Percentiles rank a stretch among this genome's conserved stretches.
Conservation (phyloP, 2,329 filamentous ascomycete species). For the Pestalotiopsis sp. region DNA sequence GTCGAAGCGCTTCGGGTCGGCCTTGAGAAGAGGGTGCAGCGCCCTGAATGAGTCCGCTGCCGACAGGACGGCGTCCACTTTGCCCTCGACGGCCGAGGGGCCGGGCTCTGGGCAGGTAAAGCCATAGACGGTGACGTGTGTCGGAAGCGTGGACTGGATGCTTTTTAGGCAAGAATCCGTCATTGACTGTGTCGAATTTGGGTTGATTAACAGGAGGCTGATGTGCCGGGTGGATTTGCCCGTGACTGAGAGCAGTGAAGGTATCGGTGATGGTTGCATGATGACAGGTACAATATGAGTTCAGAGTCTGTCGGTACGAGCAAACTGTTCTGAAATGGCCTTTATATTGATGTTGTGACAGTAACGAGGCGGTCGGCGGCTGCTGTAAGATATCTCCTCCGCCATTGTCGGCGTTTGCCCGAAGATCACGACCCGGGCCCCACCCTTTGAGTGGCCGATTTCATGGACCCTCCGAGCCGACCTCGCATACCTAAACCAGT, state of each 20-base stretch:
- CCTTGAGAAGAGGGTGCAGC: slow-evolving; percentile 37
- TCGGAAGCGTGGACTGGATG: slow-evolving; percentile 43
- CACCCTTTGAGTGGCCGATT: no score
- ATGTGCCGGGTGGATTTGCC: slow-evolving; percentile 23
- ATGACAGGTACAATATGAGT: no score
- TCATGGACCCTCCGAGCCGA: no score
- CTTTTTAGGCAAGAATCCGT: slow-evolving; percentile 53
- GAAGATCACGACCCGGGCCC: no score
- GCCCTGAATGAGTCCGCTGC: slow-evolving; percentile 49
- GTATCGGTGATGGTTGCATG: neutral
- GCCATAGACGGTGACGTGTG: slow-evolving; percentile 47
- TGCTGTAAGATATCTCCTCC: no score
- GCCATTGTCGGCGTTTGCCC: no score
- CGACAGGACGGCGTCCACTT: slow-evolving; percentile 51
- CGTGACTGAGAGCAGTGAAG: slow-evolving; percentile 14
- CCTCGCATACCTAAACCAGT: no score
- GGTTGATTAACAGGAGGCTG: slow-evolving; percentile 62
- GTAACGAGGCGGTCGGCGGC: no score
- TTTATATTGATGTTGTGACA: no score
- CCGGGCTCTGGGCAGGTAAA: slow-evolving; percentile 52
- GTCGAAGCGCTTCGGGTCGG: slow-evolving; percentile 39
- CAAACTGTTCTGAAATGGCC: no score
- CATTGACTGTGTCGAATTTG: slow-evolving; percentile 62
- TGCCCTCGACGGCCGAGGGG: slow-evolving; percentile 53
- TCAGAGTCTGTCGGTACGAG: no score